Evolutionary conservation across 306 rosid species (phyloP).

Genomic region (Trichosanthes cucumerina): DNA sequence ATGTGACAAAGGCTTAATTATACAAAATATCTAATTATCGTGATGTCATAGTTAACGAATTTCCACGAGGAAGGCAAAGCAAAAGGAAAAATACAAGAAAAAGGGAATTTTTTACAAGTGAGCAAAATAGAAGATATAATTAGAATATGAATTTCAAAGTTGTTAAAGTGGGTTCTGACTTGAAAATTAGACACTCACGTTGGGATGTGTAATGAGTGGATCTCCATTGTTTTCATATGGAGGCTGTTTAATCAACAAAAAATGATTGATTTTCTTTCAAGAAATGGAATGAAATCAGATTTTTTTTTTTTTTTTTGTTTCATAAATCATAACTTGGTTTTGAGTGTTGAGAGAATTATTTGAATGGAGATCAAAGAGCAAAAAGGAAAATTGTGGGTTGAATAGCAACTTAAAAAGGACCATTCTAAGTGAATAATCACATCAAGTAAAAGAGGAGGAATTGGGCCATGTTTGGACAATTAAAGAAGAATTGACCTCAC

Average conservation of each 20-base stretch:
- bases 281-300: neutral
- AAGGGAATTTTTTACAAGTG: neutral
- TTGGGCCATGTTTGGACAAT: neutral
- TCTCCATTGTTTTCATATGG: conserved; percentile 6
- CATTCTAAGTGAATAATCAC: conserved; percentile 1
- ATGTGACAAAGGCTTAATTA: neutral
- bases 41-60: neutral
- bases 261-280: neutral
- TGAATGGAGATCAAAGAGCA: neutral
- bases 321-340: neutral
- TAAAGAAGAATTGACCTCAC: neutral
- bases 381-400: neutral
- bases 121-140: neutral
- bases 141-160: neutral
- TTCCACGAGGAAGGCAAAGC: neutral
- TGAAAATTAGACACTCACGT: neutral
- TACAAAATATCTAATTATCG: neutral
- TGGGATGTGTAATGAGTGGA: neutral
- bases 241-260: neutral
- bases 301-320: neutral
- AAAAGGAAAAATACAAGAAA: neutral
- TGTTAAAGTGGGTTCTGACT: neutral
- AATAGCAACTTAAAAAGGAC: neutral
- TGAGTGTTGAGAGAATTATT: neutral
- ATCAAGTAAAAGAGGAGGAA: neutral